Evolutionary conservation across 192 early-diverging fungal species (phyloP).

Genomic region (Kickxella alabastrina): DNA sequence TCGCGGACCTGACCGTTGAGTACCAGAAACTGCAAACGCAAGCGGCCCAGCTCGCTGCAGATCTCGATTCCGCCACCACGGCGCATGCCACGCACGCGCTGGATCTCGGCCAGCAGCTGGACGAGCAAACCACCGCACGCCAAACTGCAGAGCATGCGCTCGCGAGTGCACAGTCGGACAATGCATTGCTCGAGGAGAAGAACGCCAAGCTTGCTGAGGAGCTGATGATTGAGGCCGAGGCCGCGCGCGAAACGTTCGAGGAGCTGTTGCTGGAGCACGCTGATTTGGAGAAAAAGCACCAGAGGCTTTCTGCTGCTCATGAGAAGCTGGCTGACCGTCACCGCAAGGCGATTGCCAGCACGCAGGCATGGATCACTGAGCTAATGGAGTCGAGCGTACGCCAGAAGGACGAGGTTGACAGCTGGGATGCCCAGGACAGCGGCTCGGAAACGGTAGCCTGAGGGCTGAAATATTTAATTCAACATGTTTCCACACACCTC

Average conservation of each 20-base stretch:
- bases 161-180: conserved; percentile 11
- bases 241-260: conserved; percentile 35
- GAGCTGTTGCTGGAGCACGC: conserved; percentile 45
- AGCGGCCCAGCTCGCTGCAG: background rate
- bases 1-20: conserved; percentile 7
- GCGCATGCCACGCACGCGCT: conserved; percentile 4
- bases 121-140: conserved; percentile 13
- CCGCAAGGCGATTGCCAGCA: conserved; percentile 39
- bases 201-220: conserved; percentile 31
- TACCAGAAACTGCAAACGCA: conserved; percentile 1
- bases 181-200: conserved; percentile 19
- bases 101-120: conserved; percentile 12
- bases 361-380: conserved; percentile 48
- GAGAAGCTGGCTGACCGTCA: conserved; percentile 23
- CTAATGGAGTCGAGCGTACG: conserved; percentile 28
- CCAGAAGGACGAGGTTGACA: conserved; percentile 20
- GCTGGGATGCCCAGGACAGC: background rate
- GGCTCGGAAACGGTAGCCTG: background rate
- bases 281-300: conserved; percentile 26
- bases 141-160: conserved; percentile 6
- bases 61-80: conserved; percentile 2
- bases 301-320: conserved; percentile 15
- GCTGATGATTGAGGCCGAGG: conserved; percentile 46
- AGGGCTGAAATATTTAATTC: background rate
- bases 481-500: too few relatives aligned